Base-by-base conservation (phyloP, 345 rosid genomes). In the Mercurialis annua region DNA sequence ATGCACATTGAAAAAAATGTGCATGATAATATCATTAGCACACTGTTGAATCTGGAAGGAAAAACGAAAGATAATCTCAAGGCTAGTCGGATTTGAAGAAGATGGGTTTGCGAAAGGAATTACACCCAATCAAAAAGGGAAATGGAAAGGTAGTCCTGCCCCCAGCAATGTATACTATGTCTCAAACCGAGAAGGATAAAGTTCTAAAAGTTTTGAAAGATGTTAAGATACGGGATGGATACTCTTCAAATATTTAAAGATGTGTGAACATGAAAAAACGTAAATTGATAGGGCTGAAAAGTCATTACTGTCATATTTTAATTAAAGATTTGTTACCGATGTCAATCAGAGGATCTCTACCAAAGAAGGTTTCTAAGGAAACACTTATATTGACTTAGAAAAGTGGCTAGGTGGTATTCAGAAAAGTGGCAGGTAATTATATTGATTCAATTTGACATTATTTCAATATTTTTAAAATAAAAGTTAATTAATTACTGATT, bases 1-100 rank as follows among this genome's bases (percentile, higher is more conserved):
- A n/a, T n/a, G n/a, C n/a, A n/a, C n/a, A n/a, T n/a, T n/a, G n/a
- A n/a, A n/a, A n/a, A n/a, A n/a, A n/a, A n/a, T n/a, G n/a, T n/a
- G n/a, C n/a, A n/a, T n/a, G n/a, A n/a, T n/a, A n/a, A n/a, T n/a
- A n/a, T n/a, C n/a, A n/a, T n/a, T n/a, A n/a, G n/a, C n/a, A n/a
- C n/a, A n/a, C n/a, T n/a, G n/a, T n/a, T n/a, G n/a, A n/a, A n/a
- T n/a, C 6, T 71, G 0, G 27, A 71, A 12, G 68, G 64, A 0
- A 76, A 67, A 21, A 66, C 6, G 0, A 71, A 76, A 33, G 66
- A 71, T 11, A 60, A 5, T 14, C 3, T 55, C 0, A 67, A 76
- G 2, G 56, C 44, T 11, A 23, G 27, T 3, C 4, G 1, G 69
- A 61, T 44, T 0, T 61, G 2, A 9, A n/a, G 16, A 8, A 6